Evolutionary conservation across 306 rosid species (phyloP), one percentile per base, ranked within the genome.

Genomic region (Adenanthera pavonina): DNA sequence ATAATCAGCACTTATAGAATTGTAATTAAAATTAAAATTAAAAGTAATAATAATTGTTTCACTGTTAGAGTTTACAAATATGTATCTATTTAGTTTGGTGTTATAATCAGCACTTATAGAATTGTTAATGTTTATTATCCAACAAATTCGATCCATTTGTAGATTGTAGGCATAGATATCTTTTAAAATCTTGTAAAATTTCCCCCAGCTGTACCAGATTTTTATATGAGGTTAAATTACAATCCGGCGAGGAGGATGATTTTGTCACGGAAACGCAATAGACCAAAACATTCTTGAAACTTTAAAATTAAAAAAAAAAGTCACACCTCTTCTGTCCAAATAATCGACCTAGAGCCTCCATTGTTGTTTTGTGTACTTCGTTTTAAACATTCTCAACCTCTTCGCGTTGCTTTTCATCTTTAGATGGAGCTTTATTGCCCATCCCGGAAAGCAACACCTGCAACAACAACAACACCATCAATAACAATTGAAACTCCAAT

Each of bases 401-500:
- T 80, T 68, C 56, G 5, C 46, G 60, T 44, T 46, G 60, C 41
- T 34, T 59, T 78, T 83, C 76, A 33, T 30, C 65, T 7, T 12
- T 30, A 11, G 74, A 86, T 86, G 92, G 92, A 75, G 84, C 34
- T 82, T 77, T 43, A 20, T 70, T 36, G 49, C 75, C 14, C 53
- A 38, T 77, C 71, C 69, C 48, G 79, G 81, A 84, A 78, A 68
- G 82, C 84, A 2, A 48, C 52, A 4, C 13, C 66, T 35, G n/a
- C 51, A 30, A 34, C 77, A 48, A 6, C 76, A 54, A 66, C 41
- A 48, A 6, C 76, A 54, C 59, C 41, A 19, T 4, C 33, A 56
- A 8, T 54, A 54, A 54, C 10, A n/a, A 40, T 11, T 59, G 15
- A 43, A 43, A 74, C 53, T 66, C 72, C 61, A 64, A 57, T 82